Percentiles rank a stretch among this genome's conserved stretches.
Evolutionary conservation across 352 stramenopile genomes (phyloP).

Genomic region (Globisporangium paddicum): DNA sequence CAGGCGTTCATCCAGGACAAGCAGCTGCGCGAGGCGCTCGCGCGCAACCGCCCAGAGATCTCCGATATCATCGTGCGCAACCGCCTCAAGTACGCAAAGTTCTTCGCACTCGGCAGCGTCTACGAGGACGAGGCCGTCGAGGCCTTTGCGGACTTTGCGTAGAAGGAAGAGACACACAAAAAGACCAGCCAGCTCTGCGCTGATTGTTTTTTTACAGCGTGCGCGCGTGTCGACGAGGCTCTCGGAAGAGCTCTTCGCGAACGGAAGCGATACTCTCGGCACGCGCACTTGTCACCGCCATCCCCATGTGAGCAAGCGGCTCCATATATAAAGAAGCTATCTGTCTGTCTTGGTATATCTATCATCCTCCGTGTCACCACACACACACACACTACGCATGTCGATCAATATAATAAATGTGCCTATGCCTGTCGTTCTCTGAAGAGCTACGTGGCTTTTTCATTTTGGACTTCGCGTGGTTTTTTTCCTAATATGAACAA

Average conservation of each 20-base stretch:
- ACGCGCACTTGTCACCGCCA: not conserved
- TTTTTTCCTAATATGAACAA: not conserved
- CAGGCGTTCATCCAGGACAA: slow-evolving; percentile 55
- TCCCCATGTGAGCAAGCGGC: slow-evolving; percentile 5
- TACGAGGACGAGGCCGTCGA: slow-evolving; percentile 47
- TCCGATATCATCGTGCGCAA: slow-evolving; percentile 74
- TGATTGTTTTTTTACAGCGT: not conserved
- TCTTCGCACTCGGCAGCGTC: slow-evolving; percentile 53
- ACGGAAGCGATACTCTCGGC: not conserved
- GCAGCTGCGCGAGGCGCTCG: slow-evolving; percentile 55
- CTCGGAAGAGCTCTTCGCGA: slow-evolving; percentile 1
- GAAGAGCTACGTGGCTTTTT: no score
- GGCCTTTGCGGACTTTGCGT: slow-evolving; percentile 33
- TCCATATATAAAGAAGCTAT: slow-evolving; percentile 15
- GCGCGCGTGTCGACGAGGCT: not conserved
- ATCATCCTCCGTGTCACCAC: slow-evolving; percentile 7
- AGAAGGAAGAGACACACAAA: not conserved
- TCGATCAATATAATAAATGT: slow-evolving; percentile 1
- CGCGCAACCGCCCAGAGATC: slow-evolving; percentile 60
- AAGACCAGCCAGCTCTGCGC: not conserved
- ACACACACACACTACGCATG: no score
- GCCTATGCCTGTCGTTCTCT: not conserved
- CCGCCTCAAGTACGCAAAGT: slow-evolving; percentile 69
- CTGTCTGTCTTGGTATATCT: slow-evolving; percentile 11
- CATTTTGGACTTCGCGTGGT: not conserved